Conservation (phyloP, 345 rosid genomes). For the Brassica carinata region DNA sequence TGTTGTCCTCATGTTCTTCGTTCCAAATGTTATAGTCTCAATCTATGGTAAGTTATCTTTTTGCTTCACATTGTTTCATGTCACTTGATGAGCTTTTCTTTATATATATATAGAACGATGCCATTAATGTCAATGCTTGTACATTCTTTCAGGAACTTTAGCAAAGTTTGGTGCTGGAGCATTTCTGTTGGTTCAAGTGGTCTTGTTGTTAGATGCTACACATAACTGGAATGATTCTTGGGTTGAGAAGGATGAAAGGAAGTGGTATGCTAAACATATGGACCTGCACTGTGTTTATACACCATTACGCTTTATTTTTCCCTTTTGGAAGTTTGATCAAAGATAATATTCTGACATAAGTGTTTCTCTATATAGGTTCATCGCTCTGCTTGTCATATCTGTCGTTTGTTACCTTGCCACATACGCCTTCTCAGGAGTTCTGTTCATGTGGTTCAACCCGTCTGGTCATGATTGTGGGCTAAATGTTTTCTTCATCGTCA, state of each 20-base stretch:
- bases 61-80: background rate
- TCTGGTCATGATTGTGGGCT: constrained; percentile 94
- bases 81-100: background rate
- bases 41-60: constrained; percentile 62
- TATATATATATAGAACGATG: background rate
- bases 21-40: constrained; percentile 53
- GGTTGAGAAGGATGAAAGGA: constrained; percentile 96
- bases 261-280: constrained; percentile 58
- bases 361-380: background rate
- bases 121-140: constrained; percentile 4
- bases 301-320: background rate
- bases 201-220: constrained; percentile 77
- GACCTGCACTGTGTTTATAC: background rate
- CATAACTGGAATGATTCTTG: constrained; percentile 98
- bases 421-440: constrained; percentile 70
- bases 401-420: constrained; percentile 80
- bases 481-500: constrained; percentile 84
- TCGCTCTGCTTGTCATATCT: constrained; percentile 82
- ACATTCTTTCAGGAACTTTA: constrained; percentile 57
- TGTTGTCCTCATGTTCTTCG: constrained; percentile 83
- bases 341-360: background rate
- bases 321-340: background rate
- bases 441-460: constrained; percentile 98
- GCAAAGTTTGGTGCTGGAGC: constrained; percentile 96
- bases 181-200: constrained; percentile 93